Evolutionary conservation across 2,329 filamentous ascomycete species (phyloP).

Genomic region (Colletotrichum euphorbiae): DNA sequence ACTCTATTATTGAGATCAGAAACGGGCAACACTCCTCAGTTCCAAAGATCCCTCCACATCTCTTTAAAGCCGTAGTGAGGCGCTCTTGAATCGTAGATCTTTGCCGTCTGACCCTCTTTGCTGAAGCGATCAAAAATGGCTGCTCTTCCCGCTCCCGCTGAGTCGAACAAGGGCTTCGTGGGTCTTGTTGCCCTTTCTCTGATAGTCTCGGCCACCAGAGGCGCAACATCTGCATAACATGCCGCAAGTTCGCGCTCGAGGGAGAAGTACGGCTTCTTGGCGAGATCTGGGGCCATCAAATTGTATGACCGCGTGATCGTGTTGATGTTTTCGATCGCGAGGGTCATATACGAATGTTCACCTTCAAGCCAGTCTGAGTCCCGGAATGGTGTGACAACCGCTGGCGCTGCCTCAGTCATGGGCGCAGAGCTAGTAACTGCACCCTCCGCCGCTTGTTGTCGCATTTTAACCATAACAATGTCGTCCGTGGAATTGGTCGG

Average conservation of each 20-base stretch:
- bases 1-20: no score
- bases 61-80: conserved; percentile 88
- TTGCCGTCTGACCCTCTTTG: conserved; percentile 61
- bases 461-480: conserved; percentile 59
- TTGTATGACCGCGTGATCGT: conserved; percentile 88
- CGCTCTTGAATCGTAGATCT: conserved; percentile 78
- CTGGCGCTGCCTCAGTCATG: conserved; percentile 36
- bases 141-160: conserved; percentile 51
- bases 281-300: conserved; percentile 90
- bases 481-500: conserved; percentile 61
- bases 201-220: conserved; percentile 78
- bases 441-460: conserved; percentile 45
- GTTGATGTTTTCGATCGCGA: conserved; percentile 84
- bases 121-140: conserved; percentile 72
- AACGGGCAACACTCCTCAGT: neutral
- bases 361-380: conserved; percentile 80
- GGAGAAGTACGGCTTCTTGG: conserved; percentile 91
- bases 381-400: conserved; percentile 74
- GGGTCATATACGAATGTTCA: conserved; percentile 79
- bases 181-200: conserved; percentile 70
- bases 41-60: conserved; percentile 86
- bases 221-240: conserved; percentile 90
- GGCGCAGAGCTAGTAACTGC: conserved; percentile 1
- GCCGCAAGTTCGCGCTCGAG: conserved; percentile 83
- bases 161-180: conserved; percentile 46